Base-by-base conservation (phyloP, 306 rosid genomes). In the Prinsepia uniflora region DNA sequence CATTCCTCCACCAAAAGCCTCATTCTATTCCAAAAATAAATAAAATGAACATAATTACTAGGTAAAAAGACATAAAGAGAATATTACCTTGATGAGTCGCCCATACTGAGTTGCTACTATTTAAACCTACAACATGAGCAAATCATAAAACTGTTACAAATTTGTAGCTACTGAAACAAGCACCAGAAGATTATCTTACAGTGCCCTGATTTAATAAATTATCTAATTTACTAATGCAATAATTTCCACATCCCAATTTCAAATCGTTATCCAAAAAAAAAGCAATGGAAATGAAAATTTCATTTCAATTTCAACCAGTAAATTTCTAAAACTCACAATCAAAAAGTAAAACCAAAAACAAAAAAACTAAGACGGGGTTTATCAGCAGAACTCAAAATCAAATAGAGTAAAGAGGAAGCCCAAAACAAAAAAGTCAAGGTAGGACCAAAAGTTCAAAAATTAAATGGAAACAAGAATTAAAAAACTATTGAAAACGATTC, bases 21-120 rank as follows among this genome's bases (percentile, higher is more conserved):
- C 50, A 46, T 1, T 7, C 2, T 46, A 19, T 20, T 2, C 55
- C 56, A 22, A 45, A 42, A 52, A 30, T 24, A 24, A 24, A 24
- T 30, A 30, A 30, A 30, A 30, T 30, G 36, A 40, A 45, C 42
- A 67, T 1, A 30, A 22, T 46, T 56, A 68, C 47, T 20, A 19
- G 11, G 30, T 34, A 47, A 45, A 48, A 15, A 10, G 17, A 67
- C 10, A 34, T 3, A 0, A 58, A 24, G 14, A 56, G 65, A 43
- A 43, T 7, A 1, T 69, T 75, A 82, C 86, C 83, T 63, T 19
- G 86, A 74, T 52, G 43, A 67, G 83, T 69, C 83, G 11, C 76
- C 83, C 86, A 82, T 79, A 43, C 22, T 13, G 48, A 43, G 49
- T 36, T 17, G 46, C 53, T 24, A 18, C 44, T 68, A 47, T 53